phyloP scores from a whole-genome alignment of 805 yeast genomes.

The Wickerhamomyces bisporus region DNA sequence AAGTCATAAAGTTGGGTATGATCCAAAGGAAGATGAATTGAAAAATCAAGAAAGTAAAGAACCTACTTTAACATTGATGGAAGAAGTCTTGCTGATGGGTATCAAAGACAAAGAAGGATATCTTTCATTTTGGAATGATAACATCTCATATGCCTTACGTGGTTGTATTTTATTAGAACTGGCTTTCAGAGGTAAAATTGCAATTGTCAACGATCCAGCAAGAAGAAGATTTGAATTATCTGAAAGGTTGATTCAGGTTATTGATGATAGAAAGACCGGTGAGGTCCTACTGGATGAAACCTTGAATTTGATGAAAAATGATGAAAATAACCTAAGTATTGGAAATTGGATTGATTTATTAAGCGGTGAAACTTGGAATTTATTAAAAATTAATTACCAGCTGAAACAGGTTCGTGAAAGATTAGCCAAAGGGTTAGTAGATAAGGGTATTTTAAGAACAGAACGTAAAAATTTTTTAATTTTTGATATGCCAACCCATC shows the following conservation, averaged over 20 bases:
- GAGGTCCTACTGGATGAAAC: constrained; percentile 95
- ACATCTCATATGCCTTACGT: constrained; percentile 90
- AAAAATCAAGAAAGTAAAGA: constrained; percentile 28
- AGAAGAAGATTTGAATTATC: constrained; percentile 83
- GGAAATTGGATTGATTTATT: constrained; percentile 90
- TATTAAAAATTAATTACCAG: constrained; percentile 90
- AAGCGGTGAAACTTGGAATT: constrained; percentile 96
- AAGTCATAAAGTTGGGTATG: constrained; percentile 72
- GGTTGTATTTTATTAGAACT: constrained; percentile 91
- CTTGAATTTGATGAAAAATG: constrained; percentile 79
- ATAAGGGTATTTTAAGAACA: constrained; percentile 92
- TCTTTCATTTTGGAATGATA: constrained; percentile 96
- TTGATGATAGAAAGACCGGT: constrained; percentile 84
- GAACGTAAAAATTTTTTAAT: constrained; percentile 91
- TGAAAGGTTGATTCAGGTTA: constrained; percentile 83
- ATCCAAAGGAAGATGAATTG: constrained; percentile 52
- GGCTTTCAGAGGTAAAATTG: constrained; percentile 84
- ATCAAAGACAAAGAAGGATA: constrained; percentile 95
- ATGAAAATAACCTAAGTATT: constrained; percentile 72
- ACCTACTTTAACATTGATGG: constrained; percentile 90
- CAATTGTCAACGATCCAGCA: constrained; percentile 87
- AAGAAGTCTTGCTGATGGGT: constrained; percentile 90
- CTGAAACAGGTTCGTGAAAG: constrained; percentile 96
- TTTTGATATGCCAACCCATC: constrained; percentile 99
- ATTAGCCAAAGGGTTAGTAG: constrained; percentile 93